Base-by-base conservation (phyloP, 768 basidiomycete genomes). In the Suillus spraguei region DNA sequence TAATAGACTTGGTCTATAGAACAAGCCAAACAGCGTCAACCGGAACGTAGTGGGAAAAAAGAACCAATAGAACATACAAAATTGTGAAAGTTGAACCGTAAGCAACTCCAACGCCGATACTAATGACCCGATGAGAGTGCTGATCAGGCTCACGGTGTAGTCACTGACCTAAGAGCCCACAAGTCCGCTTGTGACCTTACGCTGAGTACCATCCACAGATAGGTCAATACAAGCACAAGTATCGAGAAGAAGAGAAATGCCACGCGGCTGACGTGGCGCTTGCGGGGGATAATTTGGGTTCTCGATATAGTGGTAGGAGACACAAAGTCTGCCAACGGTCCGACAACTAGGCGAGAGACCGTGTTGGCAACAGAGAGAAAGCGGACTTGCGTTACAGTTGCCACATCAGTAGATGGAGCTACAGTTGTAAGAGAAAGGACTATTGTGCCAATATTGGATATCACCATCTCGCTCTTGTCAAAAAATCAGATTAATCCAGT, bases 391-490 rank as follows among this genome's bases (percentile, higher is more conserved):
- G 78, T 80, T 7, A 88, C 78, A 4, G 87, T 82, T 38, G 76
- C 74, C n/a, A 71, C 66, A 49, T 79, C 74, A 20, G 76, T 66
- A 17, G 75, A 70, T 22, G 74, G 63, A 49, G 66, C 64, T 32
- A 55, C 24, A 59, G 61, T 41, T 44, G 66, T 3, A 41, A 92
- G 81, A 16, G 92, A 87, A 5, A 88, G 75, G 16, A 89, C 82
- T 59, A 94, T 89, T 1, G 89, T 86, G 42, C 91, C 92, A 54
- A 94, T 87, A 69, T 92, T 94, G 22, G 91, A 88, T 22, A 94
- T 87, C 24, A 94, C 81, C 91, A 92, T 93, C 73, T 93, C 91
- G 53, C 83, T 85, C 89, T 91, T 60, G 7, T 20, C 46, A 50
- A 63, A 61, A 49, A 56, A 60, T 52, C 22, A 56, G 35, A 32